Percentiles rank a stretch among this genome's conserved stretches.
These are phyloP conservation scores for Orbilia javanica DNA, from an alignment of 2,329 filamentous ascomycete species.

Conservation along the genomic window DNA sequence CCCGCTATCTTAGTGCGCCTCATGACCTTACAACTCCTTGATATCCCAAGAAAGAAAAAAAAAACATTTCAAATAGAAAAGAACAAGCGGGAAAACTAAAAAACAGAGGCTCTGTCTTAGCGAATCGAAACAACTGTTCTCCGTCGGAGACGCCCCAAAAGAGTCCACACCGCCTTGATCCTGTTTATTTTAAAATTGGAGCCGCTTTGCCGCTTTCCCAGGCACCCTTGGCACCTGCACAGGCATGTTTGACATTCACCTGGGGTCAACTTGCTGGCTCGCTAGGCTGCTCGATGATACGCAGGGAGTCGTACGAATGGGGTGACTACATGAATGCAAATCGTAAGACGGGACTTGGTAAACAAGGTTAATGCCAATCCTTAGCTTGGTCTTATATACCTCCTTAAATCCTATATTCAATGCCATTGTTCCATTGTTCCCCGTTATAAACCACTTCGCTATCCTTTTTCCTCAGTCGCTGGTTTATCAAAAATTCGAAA, in stretches of 20 bases:
- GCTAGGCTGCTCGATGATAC: conserved; percentile 38
- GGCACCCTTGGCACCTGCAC: conserved; percentile 33
- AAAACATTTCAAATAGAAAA: neutral
- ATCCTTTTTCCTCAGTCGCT: neutral
- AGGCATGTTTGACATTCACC: conserved; percentile 27
- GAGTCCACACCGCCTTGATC: neutral
- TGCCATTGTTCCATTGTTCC: neutral
- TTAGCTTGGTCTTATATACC: neutral
- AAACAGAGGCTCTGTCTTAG: neutral
- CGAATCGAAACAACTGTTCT: neutral
- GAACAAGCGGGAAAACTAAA: too few species aligned
- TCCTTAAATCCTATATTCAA: neutral
- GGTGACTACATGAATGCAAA: neutral
- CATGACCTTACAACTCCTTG: neutral
- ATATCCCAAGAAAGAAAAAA: conserved; percentile 3
- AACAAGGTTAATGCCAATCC: conserved; percentile 1
- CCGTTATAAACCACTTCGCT: neutral
- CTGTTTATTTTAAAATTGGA: conserved; percentile 24
- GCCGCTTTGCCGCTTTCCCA: conserved; percentile 27
- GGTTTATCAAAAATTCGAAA: neutral
- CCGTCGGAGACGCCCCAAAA: neutral
- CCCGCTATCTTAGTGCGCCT: neutral
- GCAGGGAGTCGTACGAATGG: conserved; percentile 32
- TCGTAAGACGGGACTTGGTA: conserved; percentile 31
- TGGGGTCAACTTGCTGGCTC: neutral